Evolutionary conservation across 352 stramenopile species (phyloP).

Genomic region (Globisporangium megalacanthum): DNA sequence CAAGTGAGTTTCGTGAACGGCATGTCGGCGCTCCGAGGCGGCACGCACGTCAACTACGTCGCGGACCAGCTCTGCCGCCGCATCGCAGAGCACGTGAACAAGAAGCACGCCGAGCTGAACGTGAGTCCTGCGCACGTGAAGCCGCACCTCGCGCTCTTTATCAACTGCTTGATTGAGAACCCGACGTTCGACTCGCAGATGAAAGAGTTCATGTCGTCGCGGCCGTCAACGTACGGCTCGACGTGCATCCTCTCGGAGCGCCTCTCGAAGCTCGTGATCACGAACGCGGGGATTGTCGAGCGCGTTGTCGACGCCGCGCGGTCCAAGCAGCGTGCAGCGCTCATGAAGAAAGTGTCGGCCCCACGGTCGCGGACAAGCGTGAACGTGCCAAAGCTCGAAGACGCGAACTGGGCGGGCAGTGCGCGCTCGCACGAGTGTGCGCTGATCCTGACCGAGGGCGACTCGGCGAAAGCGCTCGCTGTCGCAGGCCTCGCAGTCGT

Average conservation of each 20-base stretch:
- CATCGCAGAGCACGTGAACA: conserved; percentile 94
- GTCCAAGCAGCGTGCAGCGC: conserved; percentile 91
- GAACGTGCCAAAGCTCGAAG: conserved; percentile 98
- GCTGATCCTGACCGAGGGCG: conserved; percentile 99
- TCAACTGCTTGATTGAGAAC: conserved; percentile 99
- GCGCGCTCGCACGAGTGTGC: conserved; percentile 89
- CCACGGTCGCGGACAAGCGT: conserved; percentile 61
- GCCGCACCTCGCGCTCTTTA: conserved; percentile 97
- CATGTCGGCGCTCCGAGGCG: conserved; percentile 96
- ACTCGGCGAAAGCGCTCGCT: conserved; percentile 98
- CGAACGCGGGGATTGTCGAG: conserved; percentile 95
- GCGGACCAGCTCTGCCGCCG: conserved; percentile 73
- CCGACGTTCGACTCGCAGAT: conserved; percentile 99
- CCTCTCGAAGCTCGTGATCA: conserved; percentile 93
- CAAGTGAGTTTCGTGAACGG: conserved; percentile 99
- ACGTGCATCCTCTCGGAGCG: conserved; percentile 91
- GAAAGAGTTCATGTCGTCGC: conserved; percentile 98
- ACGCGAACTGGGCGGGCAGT: conserved; percentile 96
- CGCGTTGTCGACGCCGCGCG: conserved; percentile 89
- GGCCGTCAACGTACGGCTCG: conserved; percentile 80
- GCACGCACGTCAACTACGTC: conserved; percentile 93
- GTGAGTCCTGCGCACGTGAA: conserved; percentile 95
- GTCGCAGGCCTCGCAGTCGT: conserved; percentile 98
- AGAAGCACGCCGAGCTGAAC: conserved; percentile 93
- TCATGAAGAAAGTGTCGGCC: conserved; percentile 89